Conservation (phyloP, 495 filamentous ascomycete genomes). For the Penicillium ucsense region DNA sequence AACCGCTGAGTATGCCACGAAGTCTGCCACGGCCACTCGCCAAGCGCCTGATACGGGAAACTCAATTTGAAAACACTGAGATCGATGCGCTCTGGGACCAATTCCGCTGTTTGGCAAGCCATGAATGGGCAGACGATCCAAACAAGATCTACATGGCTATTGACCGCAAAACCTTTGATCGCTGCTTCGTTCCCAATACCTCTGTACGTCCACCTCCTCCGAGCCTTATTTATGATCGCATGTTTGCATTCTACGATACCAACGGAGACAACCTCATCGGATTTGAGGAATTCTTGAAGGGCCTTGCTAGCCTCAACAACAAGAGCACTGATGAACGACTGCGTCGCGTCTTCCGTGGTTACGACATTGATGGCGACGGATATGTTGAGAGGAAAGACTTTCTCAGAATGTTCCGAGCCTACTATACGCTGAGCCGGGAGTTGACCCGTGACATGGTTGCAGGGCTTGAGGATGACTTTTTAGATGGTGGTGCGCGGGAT, state of each 20-base stretch:
- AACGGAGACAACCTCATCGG: conserved; percentile 82
- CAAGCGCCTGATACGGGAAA: conserved; percentile 56
- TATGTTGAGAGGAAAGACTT: conserved; percentile 84
- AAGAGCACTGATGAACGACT: conserved; percentile 57
- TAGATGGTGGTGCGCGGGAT: conserved; percentile 63
- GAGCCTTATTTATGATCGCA: conserved; percentile 86
- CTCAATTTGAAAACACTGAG: conserved; percentile 70
- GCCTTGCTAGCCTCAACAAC: conserved; percentile 69
- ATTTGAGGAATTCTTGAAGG: conserved; percentile 86
- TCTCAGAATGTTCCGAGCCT: conserved; percentile 80
- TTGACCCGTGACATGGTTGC: conserved; percentile 77
- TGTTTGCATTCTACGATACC: conserved; percentile 93
- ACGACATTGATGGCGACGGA: conserved; percentile 86
- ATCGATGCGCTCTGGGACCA: conserved; percentile 93
- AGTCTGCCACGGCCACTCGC: conserved; percentile 54
- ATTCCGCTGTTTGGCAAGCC: conserved; percentile 83
- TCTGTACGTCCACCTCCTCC: conserved; percentile 66
- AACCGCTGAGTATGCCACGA: conserved; percentile 57
- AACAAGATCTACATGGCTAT: conserved; percentile 71
- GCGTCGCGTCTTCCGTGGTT: conserved; percentile 71
- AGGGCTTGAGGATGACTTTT: conserved; percentile 67
- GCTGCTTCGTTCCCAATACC: conserved; percentile 75
- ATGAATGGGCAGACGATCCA: conserved; percentile 76
- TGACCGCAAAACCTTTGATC: conserved; percentile 81
- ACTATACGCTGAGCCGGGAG: conserved; percentile 77